Conservation (phyloP, 148 eudicot genomes). For the Heliosperma pusillum region DNA sequence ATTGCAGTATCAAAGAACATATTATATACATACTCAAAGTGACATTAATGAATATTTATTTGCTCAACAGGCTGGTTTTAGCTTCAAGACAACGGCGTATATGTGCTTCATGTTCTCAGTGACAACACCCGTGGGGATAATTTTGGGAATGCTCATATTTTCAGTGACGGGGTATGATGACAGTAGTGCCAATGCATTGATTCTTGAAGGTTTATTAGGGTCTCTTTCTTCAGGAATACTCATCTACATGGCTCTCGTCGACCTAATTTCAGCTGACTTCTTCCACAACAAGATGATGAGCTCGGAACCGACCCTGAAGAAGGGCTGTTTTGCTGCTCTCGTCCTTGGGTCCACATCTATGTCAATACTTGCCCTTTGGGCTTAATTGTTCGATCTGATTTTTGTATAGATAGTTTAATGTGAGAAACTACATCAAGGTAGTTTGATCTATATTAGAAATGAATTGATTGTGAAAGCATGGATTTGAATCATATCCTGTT, state of each 20-base stretch:
- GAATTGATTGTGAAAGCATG: not conserved
- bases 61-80: constrained; percentile 64
- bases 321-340: constrained; percentile 63
- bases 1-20: too few relatives aligned
- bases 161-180: constrained; percentile 73
- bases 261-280: constrained; percentile 78
- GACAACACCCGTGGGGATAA: constrained; percentile 72
- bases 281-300: constrained; percentile 74
- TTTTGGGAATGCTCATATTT: constrained; percentile 62
- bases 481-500: not conserved
- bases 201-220: constrained; percentile 70
- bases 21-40: too few relatives aligned
- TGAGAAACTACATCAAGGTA: not conserved
- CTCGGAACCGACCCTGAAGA: constrained; percentile 56
- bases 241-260: constrained; percentile 81
- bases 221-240: constrained; percentile 79
- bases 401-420: constrained; percentile 19
- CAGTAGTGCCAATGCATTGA: constrained; percentile 60
- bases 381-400: constrained; percentile 27
- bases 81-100: constrained; percentile 58
- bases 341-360: constrained; percentile 70
- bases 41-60: not conserved
- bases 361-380: constrained; percentile 92
- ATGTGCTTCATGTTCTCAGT: constrained; percentile 91
- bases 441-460: constrained; percentile 1